Conservation (phyloP, 768 basidiomycete genomes). For the Xerocomellus intermedius region DNA sequence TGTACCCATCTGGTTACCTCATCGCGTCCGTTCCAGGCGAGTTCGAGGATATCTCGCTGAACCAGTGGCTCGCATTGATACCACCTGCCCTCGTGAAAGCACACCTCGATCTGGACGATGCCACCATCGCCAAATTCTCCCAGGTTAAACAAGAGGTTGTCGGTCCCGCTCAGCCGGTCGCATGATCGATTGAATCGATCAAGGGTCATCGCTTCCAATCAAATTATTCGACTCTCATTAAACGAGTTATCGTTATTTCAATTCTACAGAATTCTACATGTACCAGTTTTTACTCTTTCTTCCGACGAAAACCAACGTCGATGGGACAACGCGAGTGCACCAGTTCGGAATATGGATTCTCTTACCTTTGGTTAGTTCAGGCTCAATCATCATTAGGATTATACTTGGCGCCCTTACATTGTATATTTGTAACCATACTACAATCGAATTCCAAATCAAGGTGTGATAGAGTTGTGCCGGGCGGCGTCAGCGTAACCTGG, state of each 20-base stretch:
- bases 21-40: conserved; percentile 31
- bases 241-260: neutral
- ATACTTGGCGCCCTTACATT: neutral
- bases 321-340: neutral
- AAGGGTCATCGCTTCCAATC: neutral
- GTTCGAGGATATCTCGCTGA: conserved; percentile 57
- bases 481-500: neutral
- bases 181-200: too few relatives aligned
- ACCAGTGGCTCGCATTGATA: conserved; percentile 61
- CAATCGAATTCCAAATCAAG: neutral
- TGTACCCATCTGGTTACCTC: neutral
- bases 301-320: neutral
- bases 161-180: conserved; percentile 20
- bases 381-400: neutral
- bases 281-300: conserved; percentile 9
- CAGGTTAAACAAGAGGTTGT: conserved; percentile 53
- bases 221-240: neutral
- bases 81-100: conserved; percentile 60
- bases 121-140: conserved; percentile 46
- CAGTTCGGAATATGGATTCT: neutral
- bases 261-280: conserved; percentile 9
- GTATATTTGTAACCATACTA: conserved; percentile 1
- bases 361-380: neutral
- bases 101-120: conserved; percentile 55
- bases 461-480: neutral